These are phyloP conservation scores for Fusarium equiseti DNA, from an alignment of 2,329 filamentous ascomycete genomes.

Conservation along the genomic window DNA sequence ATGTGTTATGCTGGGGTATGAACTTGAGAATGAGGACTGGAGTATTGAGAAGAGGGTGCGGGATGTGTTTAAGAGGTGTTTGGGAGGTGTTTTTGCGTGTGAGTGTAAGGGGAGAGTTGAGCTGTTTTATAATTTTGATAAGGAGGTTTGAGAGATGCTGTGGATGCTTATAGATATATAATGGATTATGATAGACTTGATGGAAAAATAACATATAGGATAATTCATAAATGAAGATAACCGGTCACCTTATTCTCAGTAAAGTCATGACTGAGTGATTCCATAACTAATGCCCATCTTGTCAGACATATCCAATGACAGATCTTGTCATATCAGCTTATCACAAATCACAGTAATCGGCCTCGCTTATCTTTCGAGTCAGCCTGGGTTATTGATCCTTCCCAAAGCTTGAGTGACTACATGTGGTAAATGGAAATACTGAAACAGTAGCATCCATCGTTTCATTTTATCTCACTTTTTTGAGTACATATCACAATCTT, in stretches of 20 bases:
- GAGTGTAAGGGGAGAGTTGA: background rate
- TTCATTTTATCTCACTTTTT: background rate
- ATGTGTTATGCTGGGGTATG: slow-evolving; percentile 15
- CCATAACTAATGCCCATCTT: background rate
- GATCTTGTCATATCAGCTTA: slow-evolving; percentile 11
- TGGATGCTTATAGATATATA: no score
- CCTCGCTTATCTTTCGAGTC: slow-evolving; percentile 19
- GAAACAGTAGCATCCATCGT: background rate
- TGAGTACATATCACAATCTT: background rate
- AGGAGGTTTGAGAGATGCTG: background rate
- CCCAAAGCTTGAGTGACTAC: background rate
- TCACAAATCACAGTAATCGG: slow-evolving; percentile 15
- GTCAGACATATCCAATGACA: background rate
- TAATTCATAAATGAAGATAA: no score
- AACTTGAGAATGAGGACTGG: background rate
- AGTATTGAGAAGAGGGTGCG: background rate
- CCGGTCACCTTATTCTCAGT: background rate
- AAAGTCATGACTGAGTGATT: background rate
- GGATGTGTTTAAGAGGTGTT: background rate
- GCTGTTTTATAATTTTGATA: background rate
- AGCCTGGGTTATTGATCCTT: background rate
- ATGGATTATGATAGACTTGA: background rate
- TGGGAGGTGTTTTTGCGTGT: background rate
- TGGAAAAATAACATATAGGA: background rate
- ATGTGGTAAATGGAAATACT: background rate